phyloP scores from a whole-genome alignment of 2,329 filamentous ascomycete species.

The Cytospora mali region DNA sequence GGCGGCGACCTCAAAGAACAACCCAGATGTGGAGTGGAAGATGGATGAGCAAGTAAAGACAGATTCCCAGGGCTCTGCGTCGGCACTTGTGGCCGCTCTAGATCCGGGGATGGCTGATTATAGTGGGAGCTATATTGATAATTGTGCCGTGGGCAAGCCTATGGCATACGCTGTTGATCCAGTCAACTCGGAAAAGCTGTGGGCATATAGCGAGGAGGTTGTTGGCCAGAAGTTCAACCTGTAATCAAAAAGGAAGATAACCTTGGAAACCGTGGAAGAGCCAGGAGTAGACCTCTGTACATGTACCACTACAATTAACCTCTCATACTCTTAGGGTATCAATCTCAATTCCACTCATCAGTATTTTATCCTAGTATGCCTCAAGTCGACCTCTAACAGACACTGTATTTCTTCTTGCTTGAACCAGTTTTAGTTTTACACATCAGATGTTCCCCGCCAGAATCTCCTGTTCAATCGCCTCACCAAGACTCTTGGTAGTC shows the following conservation, averaged over 20 bases:
- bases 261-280: too few species aligned
- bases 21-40: conserved; percentile 3
- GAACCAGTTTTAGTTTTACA: too few species aligned
- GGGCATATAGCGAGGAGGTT: conserved; percentile 40
- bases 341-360: too few species aligned
- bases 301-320: too few species aligned
- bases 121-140: conserved; percentile 7
- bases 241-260: neutral
- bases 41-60: conserved; percentile 15
- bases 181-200: conserved; percentile 43
- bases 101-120: conserved; percentile 10
- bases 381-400: neutral
- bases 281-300: too few species aligned
- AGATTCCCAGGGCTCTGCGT: conserved; percentile 37
- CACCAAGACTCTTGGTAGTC: conserved; percentile 60
- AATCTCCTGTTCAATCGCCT: conserved; percentile 46
- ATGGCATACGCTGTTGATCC: conserved; percentile 33
- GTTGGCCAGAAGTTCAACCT: conserved; percentile 26
- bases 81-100: conserved; percentile 6
- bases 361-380: rapidly evolving
- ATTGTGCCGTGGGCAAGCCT: conserved; percentile 2
- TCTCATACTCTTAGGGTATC: too few species aligned
- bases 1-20: conserved; percentile 3
- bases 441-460: neutral
- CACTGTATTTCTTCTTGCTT: neutral